A percentile compares a stretch with the other conserved stretches of the same genome.
phyloP scores from a whole-genome alignment of 2,329 filamentous ascomycete genomes.

The Coniosporium tulheliwenetii region DNA sequence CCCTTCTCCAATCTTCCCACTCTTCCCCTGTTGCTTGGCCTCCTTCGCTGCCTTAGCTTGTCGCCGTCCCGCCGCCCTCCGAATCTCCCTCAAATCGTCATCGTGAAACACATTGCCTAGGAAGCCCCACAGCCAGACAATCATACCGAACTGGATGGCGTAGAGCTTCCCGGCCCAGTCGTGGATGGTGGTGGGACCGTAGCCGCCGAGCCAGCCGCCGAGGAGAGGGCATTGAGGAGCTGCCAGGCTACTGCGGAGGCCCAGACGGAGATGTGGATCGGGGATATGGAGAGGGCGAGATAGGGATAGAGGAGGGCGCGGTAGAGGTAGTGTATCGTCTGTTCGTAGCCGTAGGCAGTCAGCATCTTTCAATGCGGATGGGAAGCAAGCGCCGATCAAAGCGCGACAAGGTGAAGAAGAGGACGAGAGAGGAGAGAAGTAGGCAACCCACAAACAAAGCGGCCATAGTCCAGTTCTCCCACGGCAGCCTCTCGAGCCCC shows the following conservation, averaged over 20 bases:
- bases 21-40: conserved; percentile 14
- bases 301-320: conserved; percentile 72
- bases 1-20: conserved; percentile 28
- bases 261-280: conserved; percentile 61
- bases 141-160: conserved; percentile 46
- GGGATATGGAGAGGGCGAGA: conserved; percentile 78
- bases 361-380: conserved; percentile 13
- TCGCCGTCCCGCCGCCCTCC: conserved; percentile 49
- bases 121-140: conserved; percentile 63
- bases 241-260: conserved; percentile 56
- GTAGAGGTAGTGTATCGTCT: conserved; percentile 79
- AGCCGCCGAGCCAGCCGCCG: conserved; percentile 68
- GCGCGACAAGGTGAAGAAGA: conserved; percentile 13
- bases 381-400: conserved; percentile 19
- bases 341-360: not conserved
- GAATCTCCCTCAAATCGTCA: conserved; percentile 74
- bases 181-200: conserved; percentile 48
- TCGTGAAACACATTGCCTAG: conserved; percentile 78
- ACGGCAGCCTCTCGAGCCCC: conserved; percentile 44
- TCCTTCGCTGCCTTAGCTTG: conserved; percentile 31
- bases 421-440: not conserved
- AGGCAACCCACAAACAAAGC: conserved; percentile 40
- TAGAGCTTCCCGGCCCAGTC: conserved; percentile 32
- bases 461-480: conserved; percentile 63
- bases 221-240: conserved; percentile 64